phyloP scores from a whole-genome alignment of 441 rosid genomes.

The Croton setiger region DNA sequence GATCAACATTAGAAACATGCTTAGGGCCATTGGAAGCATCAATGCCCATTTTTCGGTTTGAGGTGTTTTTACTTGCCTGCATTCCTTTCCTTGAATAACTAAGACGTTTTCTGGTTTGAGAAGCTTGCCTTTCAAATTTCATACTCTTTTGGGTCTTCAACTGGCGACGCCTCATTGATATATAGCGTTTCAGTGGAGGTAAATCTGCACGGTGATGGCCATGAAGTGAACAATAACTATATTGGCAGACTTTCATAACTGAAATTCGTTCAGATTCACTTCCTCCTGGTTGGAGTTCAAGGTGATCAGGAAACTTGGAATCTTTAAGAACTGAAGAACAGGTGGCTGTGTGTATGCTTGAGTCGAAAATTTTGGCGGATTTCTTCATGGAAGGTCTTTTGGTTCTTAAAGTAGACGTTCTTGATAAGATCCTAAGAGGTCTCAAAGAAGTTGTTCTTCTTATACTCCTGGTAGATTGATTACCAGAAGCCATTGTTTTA shows the following conservation, averaged over 20 bases:
- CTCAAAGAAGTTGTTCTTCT: slow-evolving; percentile 41
- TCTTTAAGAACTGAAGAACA: slow-evolving; percentile 82
- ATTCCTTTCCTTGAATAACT: slow-evolving; percentile 36
- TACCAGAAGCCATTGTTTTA: slow-evolving; percentile 19
- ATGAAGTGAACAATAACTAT: slow-evolving; percentile 86
- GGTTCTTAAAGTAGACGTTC: slow-evolving; percentile 40
- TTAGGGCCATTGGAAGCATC: background rate
- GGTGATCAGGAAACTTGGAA: slow-evolving; percentile 44
- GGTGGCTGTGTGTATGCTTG: slow-evolving; percentile 49
- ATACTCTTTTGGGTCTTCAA: slow-evolving; percentile 48
- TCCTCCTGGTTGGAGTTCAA: slow-evolving; percentile 33
- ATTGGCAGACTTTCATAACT: slow-evolving; percentile 46
- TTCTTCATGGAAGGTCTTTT: slow-evolving; percentile 31
- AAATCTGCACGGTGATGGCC: slow-evolving; percentile 48
- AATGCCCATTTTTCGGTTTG: too few species aligned
- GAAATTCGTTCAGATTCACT: slow-evolving; percentile 32
- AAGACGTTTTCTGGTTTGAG: slow-evolving; percentile 30
- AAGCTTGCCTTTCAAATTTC: slow-evolving; percentile 35
- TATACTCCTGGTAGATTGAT: slow-evolving; percentile 27
- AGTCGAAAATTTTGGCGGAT: slow-evolving; percentile 17
- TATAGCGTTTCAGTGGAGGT: slow-evolving; percentile 58
- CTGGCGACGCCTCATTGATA: slow-evolving; percentile 55
- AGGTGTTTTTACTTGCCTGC: slow-evolving; percentile 17
- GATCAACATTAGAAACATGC: slow-evolving; percentile 12
- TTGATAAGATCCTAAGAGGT: slow-evolving; percentile 39